phyloP scores from a whole-genome alignment of 176 grass and related monocot genomes.

The Alopecurus myosuroides region DNA sequence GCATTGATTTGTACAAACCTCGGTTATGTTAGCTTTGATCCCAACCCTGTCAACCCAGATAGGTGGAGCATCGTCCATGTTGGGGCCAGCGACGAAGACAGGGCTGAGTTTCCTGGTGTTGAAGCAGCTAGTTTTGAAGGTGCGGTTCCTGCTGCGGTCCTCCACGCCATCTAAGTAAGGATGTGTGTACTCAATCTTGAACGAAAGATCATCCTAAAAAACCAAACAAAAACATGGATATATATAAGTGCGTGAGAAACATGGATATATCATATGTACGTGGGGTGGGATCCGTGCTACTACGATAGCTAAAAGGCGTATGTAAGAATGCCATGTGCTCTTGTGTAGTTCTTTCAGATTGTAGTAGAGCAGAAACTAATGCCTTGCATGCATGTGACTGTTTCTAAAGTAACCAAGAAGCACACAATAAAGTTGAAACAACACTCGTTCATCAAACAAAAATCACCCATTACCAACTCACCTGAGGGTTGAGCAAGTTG shows the following conservation, averaged over 20 bases:
- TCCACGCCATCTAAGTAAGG: slow-evolving; percentile 91
- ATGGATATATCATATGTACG: background rate
- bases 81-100: slow-evolving; percentile 82
- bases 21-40: slow-evolving; percentile 93
- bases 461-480: slow-evolving; percentile 16
- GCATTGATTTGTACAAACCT: slow-evolving; percentile 37
- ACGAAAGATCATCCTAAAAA: slow-evolving; percentile 79
- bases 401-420: slow-evolving; percentile 15
- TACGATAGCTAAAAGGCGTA: background rate
- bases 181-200: slow-evolving; percentile 84
- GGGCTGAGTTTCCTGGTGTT: slow-evolving; percentile 89
- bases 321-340: background rate
- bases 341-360: too few relatives aligned
- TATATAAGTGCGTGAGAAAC: background rate
- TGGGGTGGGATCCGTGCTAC: background rate
- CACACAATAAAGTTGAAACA: background rate
- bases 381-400: background rate
- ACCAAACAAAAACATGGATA: background rate
- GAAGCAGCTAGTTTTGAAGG: slow-evolving; percentile 87
- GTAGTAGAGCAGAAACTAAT: background rate
- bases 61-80: slow-evolving; percentile 73
- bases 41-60: slow-evolving; percentile 87
- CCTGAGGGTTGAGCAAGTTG: slow-evolving; percentile 96
- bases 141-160: slow-evolving; percentile 70
- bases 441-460: background rate